phyloP scores from a whole-genome alignment of 192 early-diverging fungal genomes.

The Podila horticola region DNA sequence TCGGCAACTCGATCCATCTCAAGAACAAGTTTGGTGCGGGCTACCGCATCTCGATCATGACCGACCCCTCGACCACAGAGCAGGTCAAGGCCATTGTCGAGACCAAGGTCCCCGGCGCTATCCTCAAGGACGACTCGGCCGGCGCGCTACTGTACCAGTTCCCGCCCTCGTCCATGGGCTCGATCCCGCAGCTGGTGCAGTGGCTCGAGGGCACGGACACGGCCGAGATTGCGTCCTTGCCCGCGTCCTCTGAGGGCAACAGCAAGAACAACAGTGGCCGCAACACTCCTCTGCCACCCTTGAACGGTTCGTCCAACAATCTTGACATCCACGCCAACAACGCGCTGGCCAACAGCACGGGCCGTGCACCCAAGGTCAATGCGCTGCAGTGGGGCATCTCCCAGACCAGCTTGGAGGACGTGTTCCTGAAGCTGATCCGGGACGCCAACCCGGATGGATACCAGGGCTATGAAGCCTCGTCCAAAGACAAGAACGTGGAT shows the following conservation, averaged over 20 bases:
- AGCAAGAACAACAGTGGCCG: conserved; percentile 35
- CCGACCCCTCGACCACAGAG: conserved; percentile 56
- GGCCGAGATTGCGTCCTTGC: conserved; percentile 10
- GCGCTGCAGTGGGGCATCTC: conserved; percentile 66
- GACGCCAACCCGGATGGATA: conserved; percentile 58
- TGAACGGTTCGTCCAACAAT: background rate
- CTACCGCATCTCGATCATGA: conserved; percentile 74
- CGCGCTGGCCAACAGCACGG: background rate
- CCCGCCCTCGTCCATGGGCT: conserved; percentile 54
- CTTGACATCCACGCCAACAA: background rate
- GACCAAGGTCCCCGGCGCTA: conserved; percentile 57
- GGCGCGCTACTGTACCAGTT: conserved; percentile 76
- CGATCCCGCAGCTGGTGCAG: conserved; percentile 65
- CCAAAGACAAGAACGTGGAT: conserved; percentile 25
- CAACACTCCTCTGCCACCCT: conserved; percentile 10
- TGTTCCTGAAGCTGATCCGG: conserved; percentile 68
- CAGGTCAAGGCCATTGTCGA: conserved; percentile 60
- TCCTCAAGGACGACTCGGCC: conserved; percentile 76
- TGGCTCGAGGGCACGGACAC: conserved; percentile 62
- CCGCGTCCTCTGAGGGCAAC: background rate
- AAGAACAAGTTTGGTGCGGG: conserved; percentile 82
- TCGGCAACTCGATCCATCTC: conserved; percentile 70
- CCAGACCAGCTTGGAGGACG: conserved; percentile 76
- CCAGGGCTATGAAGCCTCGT: conserved; percentile 45
- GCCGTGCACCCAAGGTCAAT: conserved; percentile 44